These are phyloP conservation scores for Penicillium waksmanii DNA, from an alignment of 495 filamentous ascomycete genomes.

Conservation along the genomic window DNA sequence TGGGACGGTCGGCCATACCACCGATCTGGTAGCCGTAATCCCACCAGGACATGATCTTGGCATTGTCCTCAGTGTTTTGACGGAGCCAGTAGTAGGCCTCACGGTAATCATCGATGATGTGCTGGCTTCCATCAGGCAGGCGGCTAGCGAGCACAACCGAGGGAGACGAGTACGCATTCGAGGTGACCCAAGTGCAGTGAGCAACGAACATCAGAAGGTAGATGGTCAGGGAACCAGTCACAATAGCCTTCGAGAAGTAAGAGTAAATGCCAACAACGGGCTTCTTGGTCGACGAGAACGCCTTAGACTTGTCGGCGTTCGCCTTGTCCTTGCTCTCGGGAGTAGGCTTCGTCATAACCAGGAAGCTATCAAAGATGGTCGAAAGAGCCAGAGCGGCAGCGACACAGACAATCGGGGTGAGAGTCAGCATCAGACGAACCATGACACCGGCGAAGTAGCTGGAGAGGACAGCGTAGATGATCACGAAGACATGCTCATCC, in stretches of 20 bases:
- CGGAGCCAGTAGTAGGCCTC: slow-evolving; percentile 99
- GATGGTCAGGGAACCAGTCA: slow-evolving; percentile 68
- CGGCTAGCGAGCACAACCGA: slow-evolving; percentile 94
- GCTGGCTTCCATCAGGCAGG: slow-evolving; percentile 92
- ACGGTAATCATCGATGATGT: slow-evolving; percentile 99
- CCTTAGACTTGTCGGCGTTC: slow-evolving; percentile 52
- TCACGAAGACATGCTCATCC: slow-evolving; percentile 98
- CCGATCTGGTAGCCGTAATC: slow-evolving; percentile 99
- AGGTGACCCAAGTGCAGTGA: slow-evolving; percentile 99
- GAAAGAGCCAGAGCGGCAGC: slow-evolving; percentile 89
- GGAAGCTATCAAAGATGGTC: slow-evolving; percentile 85
- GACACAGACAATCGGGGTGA: slow-evolving; percentile 96
- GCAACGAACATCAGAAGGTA: slow-evolving; percentile 94
- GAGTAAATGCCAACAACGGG: slow-evolving; percentile 85
- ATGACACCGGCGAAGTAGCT: slow-evolving; percentile 99
- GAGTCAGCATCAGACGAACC: slow-evolving; percentile 97
- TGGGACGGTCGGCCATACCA: slow-evolving; percentile 98
- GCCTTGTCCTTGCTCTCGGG: slow-evolving; percentile 50
- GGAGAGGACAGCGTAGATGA: slow-evolving; percentile 92
- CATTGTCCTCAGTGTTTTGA: slow-evolving; percentile 91
- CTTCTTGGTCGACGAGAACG: slow-evolving; percentile 69
- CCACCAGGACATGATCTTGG: slow-evolving; percentile 99
- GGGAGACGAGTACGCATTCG: slow-evolving; percentile 96
- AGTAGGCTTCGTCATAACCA: slow-evolving; percentile 59
- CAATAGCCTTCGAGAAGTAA: slow-evolving; percentile 72